Percentiles rank a stretch among this genome's conserved stretches.
Evolutionary conservation across 805 yeast species (phyloP).

Genomic region (Sugiyamaella smithiae): DNA sequence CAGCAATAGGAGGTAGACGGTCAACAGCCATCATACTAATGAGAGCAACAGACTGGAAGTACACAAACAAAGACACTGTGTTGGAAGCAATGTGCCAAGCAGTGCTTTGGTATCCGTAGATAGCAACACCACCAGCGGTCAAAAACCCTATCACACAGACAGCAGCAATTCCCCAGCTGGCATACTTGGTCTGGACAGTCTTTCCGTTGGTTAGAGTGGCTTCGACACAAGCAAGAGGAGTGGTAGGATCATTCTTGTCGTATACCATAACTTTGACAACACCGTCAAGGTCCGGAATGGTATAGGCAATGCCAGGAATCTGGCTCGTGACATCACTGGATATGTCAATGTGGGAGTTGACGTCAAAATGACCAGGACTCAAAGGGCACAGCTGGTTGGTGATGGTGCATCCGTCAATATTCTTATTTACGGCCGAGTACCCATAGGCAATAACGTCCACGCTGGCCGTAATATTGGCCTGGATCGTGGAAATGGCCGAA

Average conservation of each 20-base stretch:
- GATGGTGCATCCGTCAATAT: conserved; percentile 60
- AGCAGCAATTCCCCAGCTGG: conserved; percentile 95
- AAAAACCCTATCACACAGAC: conserved; percentile 83
- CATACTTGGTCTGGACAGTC: conserved; percentile 89
- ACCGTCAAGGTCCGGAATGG: conserved; percentile 94
- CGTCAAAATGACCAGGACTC: conserved; percentile 79
- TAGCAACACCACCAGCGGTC: conserved; percentile 82
- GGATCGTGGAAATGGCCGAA: conserved; percentile 74
- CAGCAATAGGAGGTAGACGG: conserved; percentile 91
- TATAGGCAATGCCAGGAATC: conserved; percentile 82
- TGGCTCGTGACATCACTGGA: conserved; percentile 38
- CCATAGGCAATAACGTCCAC: conserved; percentile 78
- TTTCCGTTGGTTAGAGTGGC: conserved; percentile 84
- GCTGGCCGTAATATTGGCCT: conserved; percentile 66
- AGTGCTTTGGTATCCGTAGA: conserved; percentile 84
- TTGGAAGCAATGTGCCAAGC: conserved; percentile 98
- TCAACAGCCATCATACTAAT: conserved; percentile 95
- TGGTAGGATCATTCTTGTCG: conserved; percentile 41
- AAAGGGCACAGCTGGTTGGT: conserved; percentile 70
- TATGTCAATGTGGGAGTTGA: conserved; percentile 45
- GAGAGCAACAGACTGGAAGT: conserved; percentile 90
- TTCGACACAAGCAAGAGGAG: conserved; percentile 84
- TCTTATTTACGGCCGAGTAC: conserved; percentile 52
- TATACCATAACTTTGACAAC: conserved; percentile 72
- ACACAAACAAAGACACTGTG: conserved; percentile 85